Conservation (phyloP, 441 rosid genomes). For the Populus hybrid region DNA sequence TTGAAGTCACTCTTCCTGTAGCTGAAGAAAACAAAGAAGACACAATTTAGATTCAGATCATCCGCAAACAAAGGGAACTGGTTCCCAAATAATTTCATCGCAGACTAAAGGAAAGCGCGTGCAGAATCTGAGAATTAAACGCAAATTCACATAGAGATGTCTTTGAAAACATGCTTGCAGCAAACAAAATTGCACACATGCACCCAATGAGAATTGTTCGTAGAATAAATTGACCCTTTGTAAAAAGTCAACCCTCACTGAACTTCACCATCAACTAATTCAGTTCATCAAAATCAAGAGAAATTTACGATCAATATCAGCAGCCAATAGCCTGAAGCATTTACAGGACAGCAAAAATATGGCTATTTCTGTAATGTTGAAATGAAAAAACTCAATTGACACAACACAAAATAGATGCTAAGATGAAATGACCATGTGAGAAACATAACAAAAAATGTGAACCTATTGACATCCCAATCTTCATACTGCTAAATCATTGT, state of each 20-base stretch:
- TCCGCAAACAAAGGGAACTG: neutral
- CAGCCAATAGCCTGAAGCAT: neutral
- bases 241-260: neutral
- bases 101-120: neutral
- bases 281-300: neutral
- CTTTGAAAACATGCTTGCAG: neutral
- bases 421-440: neutral
- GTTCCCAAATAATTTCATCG: neutral
- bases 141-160: neutral
- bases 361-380: neutral
- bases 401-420: neutral
- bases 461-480: neutral
- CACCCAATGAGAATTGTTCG: neutral
- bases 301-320: neutral
- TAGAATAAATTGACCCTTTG: neutral
- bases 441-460: neutral
- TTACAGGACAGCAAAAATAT: neutral
- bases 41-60: neutral
- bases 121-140: neutral
- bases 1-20: conserved; percentile 34
- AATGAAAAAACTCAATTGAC: neutral
- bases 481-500: neutral
- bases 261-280: neutral
- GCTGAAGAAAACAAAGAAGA: conserved; percentile 9
- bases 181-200: neutral